Base-by-base conservation (phyloP, 2,329 filamentous ascomycete genomes). In the Colletotrichum higginsianum region DNA sequence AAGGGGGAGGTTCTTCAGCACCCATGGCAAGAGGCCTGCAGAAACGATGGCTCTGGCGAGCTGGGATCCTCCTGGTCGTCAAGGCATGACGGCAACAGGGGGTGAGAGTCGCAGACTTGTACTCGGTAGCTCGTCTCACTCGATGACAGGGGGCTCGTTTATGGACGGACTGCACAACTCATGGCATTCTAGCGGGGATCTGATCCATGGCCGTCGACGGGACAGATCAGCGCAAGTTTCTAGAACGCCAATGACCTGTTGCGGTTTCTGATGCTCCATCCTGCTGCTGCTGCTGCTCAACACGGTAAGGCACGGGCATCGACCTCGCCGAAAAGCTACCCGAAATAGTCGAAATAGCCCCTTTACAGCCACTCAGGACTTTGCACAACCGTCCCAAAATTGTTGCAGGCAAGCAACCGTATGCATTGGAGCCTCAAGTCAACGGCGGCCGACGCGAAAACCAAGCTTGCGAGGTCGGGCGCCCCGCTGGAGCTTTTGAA, bases 141-240 rank as follows among this genome's bases (percentile, higher is more conserved):
- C 46, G 68, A 52, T 40, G 68, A 52, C 50, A 40, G 23, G 61
- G 66, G 23, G 23, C n/a, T 61, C 61, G 61, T 58, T 66, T 70
- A 62, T 66, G 62, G 55, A 56, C 38, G 67, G 62, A 56, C 55
- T 66, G 67, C 67, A 56, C 62, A 70, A 70, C 62, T 70, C 49
- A 55, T 61, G 61, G 62, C 62, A 60, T 66, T 70, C 40, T 46
- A 55, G 53, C 61, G 61, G 55, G 61, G 53, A 66, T 60, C 53
- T 23, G 53, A 69, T 60, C 47, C 35, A 47, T 38, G 46, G 23
- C 21, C 26, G 30, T 66, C 55, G 42, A 30, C 55, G n/a, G 55
- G 44, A 40, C 53, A 61, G 67, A 66, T 61, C 67, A 60, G 47
- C 62, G 61, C 47, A 55, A 44, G 52, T 61, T 66, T 66, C 61